Evolutionary conservation across 768 basidiomycete species (phyloP), one percentile per base, ranked within the genome.

Genomic region (Lanmaoa pseudosensibilis): DNA sequence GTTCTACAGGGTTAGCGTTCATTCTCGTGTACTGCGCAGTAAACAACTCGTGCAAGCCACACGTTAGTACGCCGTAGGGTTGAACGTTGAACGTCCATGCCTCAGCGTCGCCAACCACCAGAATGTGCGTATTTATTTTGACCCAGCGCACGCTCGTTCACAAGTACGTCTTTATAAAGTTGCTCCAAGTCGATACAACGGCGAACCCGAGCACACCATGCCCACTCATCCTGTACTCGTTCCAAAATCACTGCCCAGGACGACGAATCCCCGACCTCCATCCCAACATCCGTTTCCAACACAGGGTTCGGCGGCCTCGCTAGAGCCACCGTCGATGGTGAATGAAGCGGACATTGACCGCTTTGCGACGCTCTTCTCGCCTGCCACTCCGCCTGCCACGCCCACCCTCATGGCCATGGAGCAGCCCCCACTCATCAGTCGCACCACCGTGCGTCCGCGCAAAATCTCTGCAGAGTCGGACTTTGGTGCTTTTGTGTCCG

Each of bases 401-500:
- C 69, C 69, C 11, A 71, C 56, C 2, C 39, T 23, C 13, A 39
- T 49, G 2, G 3, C 33, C 16, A n/a, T 45, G 1, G 57, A 51
- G 15, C 47, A 38, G 13, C 11, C 32, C 0, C 46, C 43, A 10
- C 4, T 8, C 48, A n/a, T 8, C 18, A 2, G 5, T 25, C 16
- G 23, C 6, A 27, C 39, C 50, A 30, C 41, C 25, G 4, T 46
- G 32, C 52, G 40, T 15, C 27, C 61, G 10, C 64, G 55, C 18
- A 63, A 45, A 32, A 46, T 56, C 12, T 74, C 75, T 12, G 57
- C 74, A 7, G 77, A 78, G 61, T 80, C 80, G 0, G 85, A 87
- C 19, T 86, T 85, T 63, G 84, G 85, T 11, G 73, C 83, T 0
- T 86, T 87, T 50, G 81, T 87, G 2, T 81, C 81, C 4, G 83